These are phyloP conservation scores for Penicillium paradoxum DNA, from an alignment of 495 filamentous ascomycete species.

Conservation along the genomic window DNA sequence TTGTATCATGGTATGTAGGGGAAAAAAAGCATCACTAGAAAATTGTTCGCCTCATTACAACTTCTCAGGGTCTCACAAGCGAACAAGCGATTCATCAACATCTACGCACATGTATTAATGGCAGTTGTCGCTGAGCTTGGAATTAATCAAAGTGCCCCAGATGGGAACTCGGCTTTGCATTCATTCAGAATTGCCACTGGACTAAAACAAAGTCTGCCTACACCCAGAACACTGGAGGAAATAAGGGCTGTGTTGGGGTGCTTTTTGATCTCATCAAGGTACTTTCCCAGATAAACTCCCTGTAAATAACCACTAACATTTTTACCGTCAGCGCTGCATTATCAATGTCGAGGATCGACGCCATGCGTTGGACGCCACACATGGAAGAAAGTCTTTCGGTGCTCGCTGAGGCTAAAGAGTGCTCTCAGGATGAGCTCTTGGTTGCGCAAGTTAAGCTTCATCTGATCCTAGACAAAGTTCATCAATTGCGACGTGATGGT, in stretches of 20 bases:
- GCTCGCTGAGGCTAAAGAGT: slow-evolving; percentile 42
- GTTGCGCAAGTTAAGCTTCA: slow-evolving; percentile 45
- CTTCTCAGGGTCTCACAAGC: slow-evolving; percentile 15
- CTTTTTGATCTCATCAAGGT: slow-evolving; percentile 51
- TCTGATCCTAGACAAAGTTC: slow-evolving; percentile 36
- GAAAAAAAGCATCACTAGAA: not conserved
- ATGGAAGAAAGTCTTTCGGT: slow-evolving; percentile 48
- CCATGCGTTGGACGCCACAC: slow-evolving; percentile 48
- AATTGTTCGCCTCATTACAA: not conserved
- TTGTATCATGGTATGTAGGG: slow-evolving; percentile 42
- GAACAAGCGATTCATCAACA: slow-evolving; percentile 26
- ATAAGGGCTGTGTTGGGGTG: slow-evolving; percentile 49
- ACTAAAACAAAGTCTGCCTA: slow-evolving; percentile 13
- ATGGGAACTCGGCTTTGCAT: slow-evolving; percentile 22
- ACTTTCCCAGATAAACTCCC: slow-evolving; percentile 2
- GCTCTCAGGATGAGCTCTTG: slow-evolving; percentile 46
- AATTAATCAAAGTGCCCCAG: slow-evolving; percentile 44
- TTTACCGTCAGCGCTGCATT: slow-evolving; percentile 31
- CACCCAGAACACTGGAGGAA: slow-evolving; percentile 45
- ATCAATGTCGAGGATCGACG: slow-evolving; percentile 41
- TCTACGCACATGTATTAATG: slow-evolving; percentile 46
- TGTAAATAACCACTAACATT: not conserved
- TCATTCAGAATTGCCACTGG: slow-evolving; percentile 22
- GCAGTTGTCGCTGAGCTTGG: slow-evolving; percentile 50
- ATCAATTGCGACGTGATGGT: slow-evolving; percentile 20